Base-by-base conservation (phyloP, 1,139 yeast species). In the Suhomyces anneliseae region DNA sequence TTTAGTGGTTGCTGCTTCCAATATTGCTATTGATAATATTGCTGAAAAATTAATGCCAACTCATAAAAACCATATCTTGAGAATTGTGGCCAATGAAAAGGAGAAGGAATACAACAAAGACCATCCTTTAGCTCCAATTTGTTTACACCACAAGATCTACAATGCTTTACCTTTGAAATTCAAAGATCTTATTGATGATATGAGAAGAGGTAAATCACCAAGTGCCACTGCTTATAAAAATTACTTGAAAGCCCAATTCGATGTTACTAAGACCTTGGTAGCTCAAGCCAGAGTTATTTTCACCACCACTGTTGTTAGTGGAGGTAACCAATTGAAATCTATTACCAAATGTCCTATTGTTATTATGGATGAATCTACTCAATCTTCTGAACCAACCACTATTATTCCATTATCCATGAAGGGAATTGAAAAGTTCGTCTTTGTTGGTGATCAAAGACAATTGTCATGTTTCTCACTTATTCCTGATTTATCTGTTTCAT, bases 11-110 rank as follows among this genome's bases (percentile, higher is more conserved):
- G 90, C 92, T 0, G 87, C 89, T 0, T 84, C 90, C 0, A 85
- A 85, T 57, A 82, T 85, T 59, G 90, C 92, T 2, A 83, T 85
- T 56, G 92, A 85, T 60, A 85, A 85, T 55, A 84, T 85, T 62
- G 90, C 90, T 0, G 90, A 85, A 57, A 84, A 85, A 57, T 69
- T 85, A 49, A 59, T 81, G 59, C 68, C 68, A 4, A 72, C 74
- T 37, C 79, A 79, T 52, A 78, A 76, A 7, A 73, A 73, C 43
- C 78, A 78, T 36, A 76, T 84, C 19, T 61, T 85, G 43, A 72
- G 92, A 68, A 82, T 85, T 49, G 79, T 82, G 1, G 79, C 90
- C 0, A 69, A 68, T 42, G 80, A 81, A 43, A 85, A 84, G 58
- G 88, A 85, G 56, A 66, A 71, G 35, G 88, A 83, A 53, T 85